Base-by-base conservation (phyloP, 2,329 filamentous ascomycete species). In the Microdochium trichocladiopsis region DNA sequence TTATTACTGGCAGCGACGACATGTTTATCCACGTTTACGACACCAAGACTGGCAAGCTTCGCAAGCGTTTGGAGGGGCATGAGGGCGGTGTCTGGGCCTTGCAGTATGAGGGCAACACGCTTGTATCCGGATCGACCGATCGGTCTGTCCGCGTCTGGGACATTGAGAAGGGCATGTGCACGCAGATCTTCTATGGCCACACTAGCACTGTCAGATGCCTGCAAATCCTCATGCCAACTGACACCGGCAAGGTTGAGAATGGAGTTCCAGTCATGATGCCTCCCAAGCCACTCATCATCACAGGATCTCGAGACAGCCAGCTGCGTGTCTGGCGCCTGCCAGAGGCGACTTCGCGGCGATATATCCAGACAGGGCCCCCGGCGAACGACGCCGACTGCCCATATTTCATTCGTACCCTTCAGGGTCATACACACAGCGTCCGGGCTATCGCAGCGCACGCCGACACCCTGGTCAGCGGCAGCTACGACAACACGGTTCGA, bases 61-160 rank as follows among this genome's bases (percentile, higher is more conserved):
- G 88, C 48, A 90, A 84, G 63, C 90, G 87, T 57, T 82, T 99
- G 2, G 87, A 92, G 62, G 94, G 94, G 2, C 94, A 99, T 60
- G 94, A 99, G 68, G 94, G 94, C 31, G 94, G 94, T 47, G 94
- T 99, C 1, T 99, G 94, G 94, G 94, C 94, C 25, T 73, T 99
- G 51, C 92, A 97, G 67, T 99, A 97, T 65, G 87, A 96, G 65
- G 93, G 92, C 50, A 96, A 97, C 65, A 90, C 89, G 16, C 74
- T 99, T 21, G 94, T 99, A 2, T 99, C 94, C 16, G 94, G 94
- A 2, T 96, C 92, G 6, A 99, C 94, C 0, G 94, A 99, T 69
- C 81, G 94, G 48, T 95, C 94, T 11, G 94, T 99, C n/a, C 85
- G 94, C n/a, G 93, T 99, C 0, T 99, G 94, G 94, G 93, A 99